Base-by-base conservation (phyloP, 768 basidiomycete genomes). In the Polyporus arcularius region DNA sequence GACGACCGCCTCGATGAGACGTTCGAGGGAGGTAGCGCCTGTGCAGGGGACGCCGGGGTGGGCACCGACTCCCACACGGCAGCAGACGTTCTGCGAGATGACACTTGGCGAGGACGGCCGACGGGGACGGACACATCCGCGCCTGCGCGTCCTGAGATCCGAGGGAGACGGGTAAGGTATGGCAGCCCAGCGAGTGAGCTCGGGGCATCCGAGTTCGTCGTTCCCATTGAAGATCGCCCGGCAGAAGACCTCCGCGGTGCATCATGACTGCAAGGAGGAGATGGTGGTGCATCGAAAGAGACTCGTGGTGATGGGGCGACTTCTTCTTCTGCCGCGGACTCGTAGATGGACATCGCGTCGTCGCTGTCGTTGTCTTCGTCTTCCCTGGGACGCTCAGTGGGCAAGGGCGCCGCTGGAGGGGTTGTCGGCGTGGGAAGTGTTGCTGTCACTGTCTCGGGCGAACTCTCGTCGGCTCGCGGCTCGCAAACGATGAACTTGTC, bases 261-360 rank as follows among this genome's bases (percentile, higher is more conserved):
- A 4, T 30, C 2, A 28, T 16, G 26, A 12, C 18, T 16, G 49
- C 28, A 3, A 15, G 40, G n/a, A 16, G 11, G 40, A 32, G 21
- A 26, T 28, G 8, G 12, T 4, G 35, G 49, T 31, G 8, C 30
- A 16, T 35, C 21, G 4, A 31, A 16, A 41, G 53, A 31, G 40
- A 12, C 21, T 41, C 42, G 54, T 18, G 14, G 30, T 15, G 21
- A 41, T 26, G 16, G 48, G 26, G 4, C 46, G 9, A 15, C 9
- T 42, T 43, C 31, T 3, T 55, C 57, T 31, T 60, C 59, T 7
- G 46, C 32, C 26, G 56, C 61, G 21, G 53, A 58, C 26, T 58
- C 57, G 41, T 54, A 58, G 11, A 47, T 45, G 11, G 57, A 58
- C 52, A 57, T 53, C 2, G 52, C 35, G 21, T 39, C 39, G 16